These are phyloP conservation scores for Colletotrichum scovillei DNA, from an alignment of 2,329 filamentous ascomycete genomes.

Conservation along the genomic window DNA sequence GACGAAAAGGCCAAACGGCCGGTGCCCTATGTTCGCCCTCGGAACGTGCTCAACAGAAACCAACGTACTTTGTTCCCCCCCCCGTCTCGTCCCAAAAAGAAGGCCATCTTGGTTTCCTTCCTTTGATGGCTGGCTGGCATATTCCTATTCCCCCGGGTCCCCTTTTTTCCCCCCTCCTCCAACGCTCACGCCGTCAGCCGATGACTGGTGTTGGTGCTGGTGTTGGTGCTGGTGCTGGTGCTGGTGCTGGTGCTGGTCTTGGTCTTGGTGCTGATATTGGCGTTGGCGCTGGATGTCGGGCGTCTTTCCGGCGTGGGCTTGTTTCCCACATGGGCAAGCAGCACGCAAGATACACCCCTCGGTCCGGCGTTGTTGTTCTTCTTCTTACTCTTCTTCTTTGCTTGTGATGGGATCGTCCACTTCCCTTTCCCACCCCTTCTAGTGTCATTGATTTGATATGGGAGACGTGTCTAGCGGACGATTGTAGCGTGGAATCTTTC, in stretches of 20 bases:
- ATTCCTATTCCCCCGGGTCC: not conserved
- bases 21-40: not conserved
- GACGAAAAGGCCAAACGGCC: not conserved
- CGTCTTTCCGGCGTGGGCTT: not conserved
- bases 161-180: not conserved
- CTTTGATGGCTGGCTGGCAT: not conserved
- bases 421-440: not conserved
- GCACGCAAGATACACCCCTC: not conserved
- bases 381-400: not conserved
- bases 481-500: not conserved
- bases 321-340: not conserved
- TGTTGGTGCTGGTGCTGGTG: constrained; percentile 3
- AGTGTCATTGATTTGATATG: not conserved
- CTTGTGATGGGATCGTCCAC: not conserved
- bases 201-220: constrained; percentile 11
- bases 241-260: constrained; percentile 10
- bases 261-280: constrained; percentile 13
- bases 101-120: not conserved
- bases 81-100: not conserved
- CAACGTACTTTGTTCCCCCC: not conserved
- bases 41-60: not conserved
- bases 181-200: constrained; percentile 29
- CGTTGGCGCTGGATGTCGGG: constrained; percentile 8
- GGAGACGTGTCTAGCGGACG: constrained; percentile 25
- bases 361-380: not conserved